Conservation (phyloP, 257 asterid genomes). For the Asclepias syriaca region DNA sequence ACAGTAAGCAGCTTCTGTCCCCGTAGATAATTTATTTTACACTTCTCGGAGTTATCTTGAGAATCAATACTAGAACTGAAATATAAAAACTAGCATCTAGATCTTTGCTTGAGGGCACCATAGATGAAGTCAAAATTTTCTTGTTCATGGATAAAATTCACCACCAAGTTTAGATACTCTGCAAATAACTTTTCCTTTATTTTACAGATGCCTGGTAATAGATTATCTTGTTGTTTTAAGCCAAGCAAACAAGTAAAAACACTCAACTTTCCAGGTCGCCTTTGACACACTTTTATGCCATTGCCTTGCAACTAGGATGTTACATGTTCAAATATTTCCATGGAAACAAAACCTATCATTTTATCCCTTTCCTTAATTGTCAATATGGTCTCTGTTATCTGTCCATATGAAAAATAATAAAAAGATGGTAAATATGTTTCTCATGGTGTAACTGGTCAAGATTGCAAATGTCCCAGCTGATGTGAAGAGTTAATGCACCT, state of each 20-base stretch:
- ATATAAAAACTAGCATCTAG: neutral
- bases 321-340: neutral
- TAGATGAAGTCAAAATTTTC: neutral
- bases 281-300: neutral
- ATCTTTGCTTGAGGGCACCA: neutral
- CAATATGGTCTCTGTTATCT: neutral
- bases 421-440: neutral
- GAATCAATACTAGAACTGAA: neutral
- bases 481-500: neutral
- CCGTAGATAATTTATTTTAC: neutral
- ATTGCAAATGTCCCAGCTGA: neutral
- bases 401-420: neutral
- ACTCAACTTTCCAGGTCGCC: neutral
- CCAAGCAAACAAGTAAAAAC: neutral
- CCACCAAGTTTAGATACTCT: too few species aligned
- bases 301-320: neutral
- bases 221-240: neutral
- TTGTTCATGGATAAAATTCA: neutral
- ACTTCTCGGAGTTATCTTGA: neutral
- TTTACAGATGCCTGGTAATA: neutral
- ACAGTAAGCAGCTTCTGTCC: neutral
- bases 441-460: neutral
- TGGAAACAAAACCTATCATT: constrained; percentile 6
- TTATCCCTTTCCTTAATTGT: neutral
- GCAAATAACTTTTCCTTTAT: neutral